phyloP scores from a whole-genome alignment of 2,329 filamentous ascomycete species.

The Epichloe scottii region DNA sequence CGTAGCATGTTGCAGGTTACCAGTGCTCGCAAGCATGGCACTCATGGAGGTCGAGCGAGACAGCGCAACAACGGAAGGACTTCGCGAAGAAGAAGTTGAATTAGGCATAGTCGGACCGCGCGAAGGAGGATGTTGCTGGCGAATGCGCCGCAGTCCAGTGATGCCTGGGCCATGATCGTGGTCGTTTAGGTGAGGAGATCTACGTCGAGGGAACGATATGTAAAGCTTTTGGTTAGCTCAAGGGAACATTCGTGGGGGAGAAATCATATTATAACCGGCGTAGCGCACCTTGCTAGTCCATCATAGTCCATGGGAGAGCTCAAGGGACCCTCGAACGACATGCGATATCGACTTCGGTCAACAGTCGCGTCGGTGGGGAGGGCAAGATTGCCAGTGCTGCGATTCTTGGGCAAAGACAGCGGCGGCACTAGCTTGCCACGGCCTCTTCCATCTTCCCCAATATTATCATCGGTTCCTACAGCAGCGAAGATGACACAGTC shows the following conservation, averaged over 20 bases:
- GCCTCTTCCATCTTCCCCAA: slow-evolving; percentile 26
- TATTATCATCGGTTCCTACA: slow-evolving; percentile 21
- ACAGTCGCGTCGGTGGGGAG: slow-evolving; percentile 32
- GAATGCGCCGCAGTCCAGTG: slow-evolving; percentile 84
- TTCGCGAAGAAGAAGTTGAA: slow-evolving; percentile 51
- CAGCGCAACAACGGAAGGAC: slow-evolving; percentile 40
- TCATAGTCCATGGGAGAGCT: slow-evolving; percentile 50
- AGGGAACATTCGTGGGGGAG: neutral
- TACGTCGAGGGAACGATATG: slow-evolving; percentile 22
- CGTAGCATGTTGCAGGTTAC: slow-evolving; percentile 42
- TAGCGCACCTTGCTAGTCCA: slow-evolving; percentile 55
- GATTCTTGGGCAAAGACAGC: slow-evolving; percentile 48
- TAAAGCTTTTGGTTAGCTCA: neutral
- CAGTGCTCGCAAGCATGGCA: slow-evolving; percentile 46
- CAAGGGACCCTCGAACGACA: slow-evolving; percentile 64
- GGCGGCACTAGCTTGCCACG: slow-evolving; percentile 33
- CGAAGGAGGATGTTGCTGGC: slow-evolving; percentile 60
- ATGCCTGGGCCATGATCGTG: slow-evolving; percentile 78
- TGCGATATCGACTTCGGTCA: slow-evolving; percentile 51
- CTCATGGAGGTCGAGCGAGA: slow-evolving; percentile 61
- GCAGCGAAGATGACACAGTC: slow-evolving; percentile 12
- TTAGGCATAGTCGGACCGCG: slow-evolving; percentile 51
- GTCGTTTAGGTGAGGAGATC: slow-evolving; percentile 70
- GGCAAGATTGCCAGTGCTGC: slow-evolving; percentile 50
- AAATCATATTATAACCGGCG: slow-evolving; percentile 14